phyloP scores from a whole-genome alignment of 495 filamentous ascomycete species.

The Tuber brumale region DNA sequence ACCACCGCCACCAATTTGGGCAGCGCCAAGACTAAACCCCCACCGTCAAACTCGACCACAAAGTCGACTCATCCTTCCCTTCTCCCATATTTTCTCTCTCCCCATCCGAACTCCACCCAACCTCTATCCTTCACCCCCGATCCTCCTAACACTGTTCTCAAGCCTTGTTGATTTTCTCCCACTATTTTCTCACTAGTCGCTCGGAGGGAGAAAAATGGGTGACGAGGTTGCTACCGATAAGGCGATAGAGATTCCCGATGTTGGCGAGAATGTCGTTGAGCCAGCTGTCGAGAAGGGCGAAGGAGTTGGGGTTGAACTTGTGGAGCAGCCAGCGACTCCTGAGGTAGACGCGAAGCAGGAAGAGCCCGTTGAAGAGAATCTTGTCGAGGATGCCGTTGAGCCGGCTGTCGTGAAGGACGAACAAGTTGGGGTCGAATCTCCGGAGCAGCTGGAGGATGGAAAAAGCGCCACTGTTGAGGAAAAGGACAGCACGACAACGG shows the following conservation, averaged over 20 bases:
- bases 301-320: background rate
- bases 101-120: background rate
- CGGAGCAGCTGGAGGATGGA: slow-evolving; percentile 13
- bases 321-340: slow-evolving; percentile 9
- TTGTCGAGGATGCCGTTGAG: background rate
- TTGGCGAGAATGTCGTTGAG: background rate
- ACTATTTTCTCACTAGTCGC: background rate
- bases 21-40: background rate
- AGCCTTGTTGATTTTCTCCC: background rate
- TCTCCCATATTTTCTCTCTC: background rate
- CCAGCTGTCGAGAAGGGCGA: background rate
- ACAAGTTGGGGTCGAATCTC: background rate
- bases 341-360: background rate
- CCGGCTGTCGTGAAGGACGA: background rate
- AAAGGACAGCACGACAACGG: slow-evolving; percentile 4
- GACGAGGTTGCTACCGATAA: background rate
- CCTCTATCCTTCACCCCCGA: background rate
- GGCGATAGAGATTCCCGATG: background rate
- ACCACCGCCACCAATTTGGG: background rate
- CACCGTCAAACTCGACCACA: background rate
- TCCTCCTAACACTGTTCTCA: background rate
- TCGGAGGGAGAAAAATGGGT: background rate
- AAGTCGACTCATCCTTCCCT: background rate
- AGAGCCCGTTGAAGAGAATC: slow-evolving; percentile 2
- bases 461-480: slow-evolving; percentile 3